Percentiles rank a stretch among this genome's conserved stretches.
Conservation (phyloP, 345 rosid genomes). For the Euphorbia pulcherrima region DNA sequence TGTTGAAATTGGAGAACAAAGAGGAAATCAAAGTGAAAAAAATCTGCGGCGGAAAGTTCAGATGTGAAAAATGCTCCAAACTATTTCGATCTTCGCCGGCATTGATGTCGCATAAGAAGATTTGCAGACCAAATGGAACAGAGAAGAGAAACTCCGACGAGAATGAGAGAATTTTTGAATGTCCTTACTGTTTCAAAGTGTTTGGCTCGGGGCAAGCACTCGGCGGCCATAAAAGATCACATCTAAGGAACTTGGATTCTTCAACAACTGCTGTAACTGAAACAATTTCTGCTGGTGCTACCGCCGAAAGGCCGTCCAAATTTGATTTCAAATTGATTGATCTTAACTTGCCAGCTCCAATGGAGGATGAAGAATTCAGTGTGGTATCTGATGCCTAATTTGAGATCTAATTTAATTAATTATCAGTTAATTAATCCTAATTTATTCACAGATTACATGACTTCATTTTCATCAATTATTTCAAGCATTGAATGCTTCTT, state of each 20-base stretch:
- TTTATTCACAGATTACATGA: background rate
- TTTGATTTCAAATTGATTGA: conserved; percentile 18
- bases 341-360: conserved; percentile 37
- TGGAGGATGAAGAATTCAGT: conserved; percentile 33
- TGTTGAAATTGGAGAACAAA: background rate
- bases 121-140: conserved; percentile 22
- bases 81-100: conserved; percentile 29
- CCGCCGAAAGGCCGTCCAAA: background rate
- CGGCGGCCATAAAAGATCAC: conserved; percentile 37
- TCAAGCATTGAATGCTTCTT: conserved; percentile 6
- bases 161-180: conserved; percentile 22
- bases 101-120: conserved; percentile 21
- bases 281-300: background rate
- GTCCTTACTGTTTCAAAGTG: conserved; percentile 28
- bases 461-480: background rate
- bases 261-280: background rate
- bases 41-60: conserved; percentile 24
- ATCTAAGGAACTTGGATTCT: conserved; percentile 15
- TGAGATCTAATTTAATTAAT: conserved; percentile 24
- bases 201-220: conserved; percentile 39
- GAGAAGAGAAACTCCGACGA: conserved; percentile 4
- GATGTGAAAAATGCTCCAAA: conserved; percentile 29
- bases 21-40: conserved; percentile 17
- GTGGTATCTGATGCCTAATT: conserved; percentile 30
- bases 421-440: background rate